A percentile compares a stretch with the other conserved stretches of the same genome.
Evolutionary conservation across 148 eudicot genomes (phyloP).

Genomic region (Oxyria digyna): DNA sequence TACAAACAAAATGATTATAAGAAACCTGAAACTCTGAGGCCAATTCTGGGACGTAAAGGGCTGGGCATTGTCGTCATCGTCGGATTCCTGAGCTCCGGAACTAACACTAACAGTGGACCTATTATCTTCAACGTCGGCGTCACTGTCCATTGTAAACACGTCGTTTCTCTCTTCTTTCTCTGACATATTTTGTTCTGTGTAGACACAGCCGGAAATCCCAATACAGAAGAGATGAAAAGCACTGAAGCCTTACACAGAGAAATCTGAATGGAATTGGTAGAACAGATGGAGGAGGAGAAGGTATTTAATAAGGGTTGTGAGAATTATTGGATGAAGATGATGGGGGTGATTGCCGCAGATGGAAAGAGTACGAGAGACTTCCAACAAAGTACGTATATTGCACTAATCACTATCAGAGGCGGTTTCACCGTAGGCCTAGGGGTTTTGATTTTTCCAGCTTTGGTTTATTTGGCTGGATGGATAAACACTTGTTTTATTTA

Average conservation of each 20-base stretch:
- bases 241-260: neutral
- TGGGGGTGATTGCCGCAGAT: neutral
- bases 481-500: too few relatives aligned
- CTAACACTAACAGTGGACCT: neutral
- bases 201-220: neutral
- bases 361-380: neutral
- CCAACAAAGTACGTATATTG: too few relatives aligned
- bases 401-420: neutral
- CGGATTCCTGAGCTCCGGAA: neutral
- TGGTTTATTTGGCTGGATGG: too few relatives aligned
- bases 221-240: neutral
- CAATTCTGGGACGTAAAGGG: constrained; percentile 6
- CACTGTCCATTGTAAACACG: neutral
- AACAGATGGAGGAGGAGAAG: neutral
- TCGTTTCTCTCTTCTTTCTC: neutral
- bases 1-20: neutral
- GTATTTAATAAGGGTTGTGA: neutral
- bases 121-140: constrained; percentile 9
- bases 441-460: too few relatives aligned
- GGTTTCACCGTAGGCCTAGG: neutral
- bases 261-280: too few relatives aligned
- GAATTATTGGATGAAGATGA: neutral
- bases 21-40: constrained; percentile 9
- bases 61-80: neutral
- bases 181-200: neutral